Evolutionary conservation across 179 eudicot species (phyloP).

Genomic region (Beta lomatogona): DNA sequence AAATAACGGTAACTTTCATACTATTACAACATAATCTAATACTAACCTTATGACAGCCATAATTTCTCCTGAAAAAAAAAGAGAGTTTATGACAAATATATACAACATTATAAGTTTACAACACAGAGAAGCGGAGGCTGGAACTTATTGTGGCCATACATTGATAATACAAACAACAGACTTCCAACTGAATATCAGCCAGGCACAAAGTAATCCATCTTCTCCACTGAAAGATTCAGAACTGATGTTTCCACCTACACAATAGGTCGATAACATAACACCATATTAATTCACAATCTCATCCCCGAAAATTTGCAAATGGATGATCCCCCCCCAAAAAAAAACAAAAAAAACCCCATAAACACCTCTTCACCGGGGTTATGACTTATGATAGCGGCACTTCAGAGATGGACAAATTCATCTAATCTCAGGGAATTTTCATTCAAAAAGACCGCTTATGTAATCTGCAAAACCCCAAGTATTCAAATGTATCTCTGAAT

Average conservation of each 20-base stretch:
- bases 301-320: background rate
- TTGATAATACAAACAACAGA: slow-evolving; percentile 4
- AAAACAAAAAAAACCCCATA: too few relatives aligned
- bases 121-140: background rate
- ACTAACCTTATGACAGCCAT: background rate
- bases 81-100: background rate
- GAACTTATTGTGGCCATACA: background rate
- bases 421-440: too few relatives aligned
- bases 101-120: background rate
- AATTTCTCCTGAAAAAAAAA: too few relatives aligned
- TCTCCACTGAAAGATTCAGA: slow-evolving; percentile 83
- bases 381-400: too few relatives aligned
- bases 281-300: background rate
- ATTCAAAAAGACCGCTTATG: too few relatives aligned
- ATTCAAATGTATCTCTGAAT: too few relatives aligned
- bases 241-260: slow-evolving; percentile 72
- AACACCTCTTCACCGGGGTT: too few relatives aligned
- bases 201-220: slow-evolving; percentile 90
- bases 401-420: too few relatives aligned
- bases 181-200: slow-evolving; percentile 41
- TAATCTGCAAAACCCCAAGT: too few relatives aligned
- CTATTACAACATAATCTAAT: background rate
- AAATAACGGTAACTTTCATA: background rate
- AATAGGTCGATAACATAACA: slow-evolving; percentile 7
- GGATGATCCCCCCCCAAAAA: background rate